phyloP scores from a whole-genome alignment of 2,329 filamentous ascomycete species.

The Penicillium sp. region DNA sequence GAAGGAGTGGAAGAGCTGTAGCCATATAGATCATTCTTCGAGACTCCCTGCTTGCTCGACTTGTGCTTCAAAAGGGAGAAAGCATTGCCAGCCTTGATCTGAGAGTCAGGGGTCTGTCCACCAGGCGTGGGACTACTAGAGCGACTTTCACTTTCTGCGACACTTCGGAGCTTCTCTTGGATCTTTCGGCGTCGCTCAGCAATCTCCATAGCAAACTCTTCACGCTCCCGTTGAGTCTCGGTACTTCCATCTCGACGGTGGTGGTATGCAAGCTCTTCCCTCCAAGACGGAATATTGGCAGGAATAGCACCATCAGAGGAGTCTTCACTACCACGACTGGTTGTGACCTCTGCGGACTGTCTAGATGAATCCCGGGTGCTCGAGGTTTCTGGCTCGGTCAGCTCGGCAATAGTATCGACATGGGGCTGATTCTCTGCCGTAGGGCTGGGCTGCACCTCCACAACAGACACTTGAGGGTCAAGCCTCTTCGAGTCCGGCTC shows the following conservation, averaged over 20 bases:
- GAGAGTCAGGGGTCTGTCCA: slow-evolving; percentile 34
- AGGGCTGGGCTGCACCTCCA: slow-evolving; percentile 1
- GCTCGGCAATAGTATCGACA: not conserved
- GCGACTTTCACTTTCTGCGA: slow-evolving; percentile 44
- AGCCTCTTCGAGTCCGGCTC: not conserved
- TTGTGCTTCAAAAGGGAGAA: slow-evolving; percentile 48
- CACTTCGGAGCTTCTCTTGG: slow-evolving; percentile 48
- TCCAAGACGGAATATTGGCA: slow-evolving; percentile 41
- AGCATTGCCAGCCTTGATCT: slow-evolving; percentile 40
- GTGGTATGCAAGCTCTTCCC: slow-evolving; percentile 47
- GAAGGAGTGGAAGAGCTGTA: slow-evolving; percentile 41
- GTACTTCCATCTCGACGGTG: slow-evolving; percentile 48
- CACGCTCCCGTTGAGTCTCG: slow-evolving; percentile 50
- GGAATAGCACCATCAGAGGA: slow-evolving; percentile 8
- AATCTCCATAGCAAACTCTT: slow-evolving; percentile 50
- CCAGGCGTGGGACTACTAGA: slow-evolving; percentile 45
- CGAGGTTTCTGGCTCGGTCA: not conserved
- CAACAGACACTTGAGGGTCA: not conserved
- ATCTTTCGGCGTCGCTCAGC: slow-evolving; percentile 49
- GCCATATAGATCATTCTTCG: slow-evolving; percentile 40
- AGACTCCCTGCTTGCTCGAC: slow-evolving; percentile 32
- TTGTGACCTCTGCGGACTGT: slow-evolving; percentile 10
- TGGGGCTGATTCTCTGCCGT: not conserved
- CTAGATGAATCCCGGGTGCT: slow-evolving; percentile 4
- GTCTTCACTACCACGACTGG: slow-evolving; percentile 15